Evolutionary conservation across 1,284 basidiomycete genomes (phyloP), one percentile per base, ranked within the genome.

Genomic region (Sphaerobolus stellatus): DNA sequence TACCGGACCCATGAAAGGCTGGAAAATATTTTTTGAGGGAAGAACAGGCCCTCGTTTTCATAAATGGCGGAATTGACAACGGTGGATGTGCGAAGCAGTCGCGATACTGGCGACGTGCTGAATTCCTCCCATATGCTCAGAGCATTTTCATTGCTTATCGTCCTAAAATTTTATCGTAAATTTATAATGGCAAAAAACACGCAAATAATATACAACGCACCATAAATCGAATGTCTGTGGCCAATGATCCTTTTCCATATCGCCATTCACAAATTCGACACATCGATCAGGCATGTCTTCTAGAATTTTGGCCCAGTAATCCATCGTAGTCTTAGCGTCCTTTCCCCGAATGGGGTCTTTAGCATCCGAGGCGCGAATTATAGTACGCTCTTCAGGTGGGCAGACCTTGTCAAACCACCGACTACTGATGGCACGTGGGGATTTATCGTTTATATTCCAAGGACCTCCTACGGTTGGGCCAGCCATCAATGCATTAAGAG

Each of bases 191-290:
- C n/a, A n/a, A n/a, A n/a, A n/a, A n/a, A n/a, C n/a, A n/a, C n/a
- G n/a, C n/a, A n/a, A n/a, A n/a, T n/a, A n/a, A n/a, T n/a, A n/a
- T n/a, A n/a, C n/a, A n/a, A 72, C 76, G 5, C 76, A 58, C 61
- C 67, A 73, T 24, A 77, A 57, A 48, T 78, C 76, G 59, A 79
- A 79, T 0, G 68, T 70, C 60, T 78, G 76, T 0, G 73, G 68
- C 50, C 64, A 71, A n/a, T 50, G 56, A 46, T 78, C 75, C 31
- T 69, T 66, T 13, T 60, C 54, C n/a, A n/a, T n/a, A n/a, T n/a
- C n/a, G 20, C 68, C 69, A 2, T 67, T 59, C 43, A 71, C 66
- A 30, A 79, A 69, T 58, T 78, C 78, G 43, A 80, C 68, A 56
- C 77, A 79, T 1, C 69, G 61, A 45, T 76, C 73, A 0, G 72